phyloP scores from a whole-genome alignment of 768 basidiomycete genomes.

The Boletellus sp. region DNA sequence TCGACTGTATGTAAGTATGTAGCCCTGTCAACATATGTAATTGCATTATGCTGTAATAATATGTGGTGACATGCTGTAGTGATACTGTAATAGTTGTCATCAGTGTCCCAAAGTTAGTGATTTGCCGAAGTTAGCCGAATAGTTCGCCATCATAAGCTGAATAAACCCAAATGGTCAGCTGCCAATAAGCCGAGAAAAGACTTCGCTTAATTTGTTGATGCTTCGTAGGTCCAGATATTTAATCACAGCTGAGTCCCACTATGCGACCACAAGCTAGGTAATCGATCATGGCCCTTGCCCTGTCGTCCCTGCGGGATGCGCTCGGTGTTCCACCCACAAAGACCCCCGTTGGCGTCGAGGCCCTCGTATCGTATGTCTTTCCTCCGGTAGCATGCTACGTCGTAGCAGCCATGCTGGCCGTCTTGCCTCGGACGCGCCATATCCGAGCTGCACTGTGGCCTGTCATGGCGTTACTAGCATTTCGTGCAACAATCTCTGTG shows the following conservation, averaged over 20 bases:
- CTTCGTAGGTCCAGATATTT: not conserved
- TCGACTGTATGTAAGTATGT: too few species aligned
- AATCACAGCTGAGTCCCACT: not conserved
- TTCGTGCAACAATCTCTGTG: slow-evolving; percentile 32
- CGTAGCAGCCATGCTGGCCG: slow-evolving; percentile 46
- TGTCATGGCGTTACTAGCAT: slow-evolving; percentile 40
- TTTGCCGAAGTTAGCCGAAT: too few species aligned
- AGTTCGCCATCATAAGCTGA: too few species aligned
- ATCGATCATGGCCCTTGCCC: not conserved
- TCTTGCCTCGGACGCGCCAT: slow-evolving; percentile 38
- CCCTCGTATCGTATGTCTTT: slow-evolving; percentile 36
- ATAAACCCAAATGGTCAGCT: too few species aligned
- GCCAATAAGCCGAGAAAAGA: too few species aligned
- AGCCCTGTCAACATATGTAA: too few species aligned
- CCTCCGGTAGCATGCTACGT: slow-evolving; percentile 45
- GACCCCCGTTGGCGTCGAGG: slow-evolving; percentile 29
- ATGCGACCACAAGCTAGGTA: not conserved
- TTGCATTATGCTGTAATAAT: too few species aligned
- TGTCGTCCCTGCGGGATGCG: not conserved
- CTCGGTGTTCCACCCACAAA: slow-evolving; percentile 6
- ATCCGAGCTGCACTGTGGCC: slow-evolving; percentile 46
- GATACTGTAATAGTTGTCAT: too few species aligned
- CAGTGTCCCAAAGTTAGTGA: too few species aligned
- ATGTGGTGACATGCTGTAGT: too few species aligned
- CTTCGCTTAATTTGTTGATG: too few species aligned